phyloP scores from a whole-genome alignment of 2,329 filamentous ascomycete genomes.

The Aureobasidium sp. region DNA sequence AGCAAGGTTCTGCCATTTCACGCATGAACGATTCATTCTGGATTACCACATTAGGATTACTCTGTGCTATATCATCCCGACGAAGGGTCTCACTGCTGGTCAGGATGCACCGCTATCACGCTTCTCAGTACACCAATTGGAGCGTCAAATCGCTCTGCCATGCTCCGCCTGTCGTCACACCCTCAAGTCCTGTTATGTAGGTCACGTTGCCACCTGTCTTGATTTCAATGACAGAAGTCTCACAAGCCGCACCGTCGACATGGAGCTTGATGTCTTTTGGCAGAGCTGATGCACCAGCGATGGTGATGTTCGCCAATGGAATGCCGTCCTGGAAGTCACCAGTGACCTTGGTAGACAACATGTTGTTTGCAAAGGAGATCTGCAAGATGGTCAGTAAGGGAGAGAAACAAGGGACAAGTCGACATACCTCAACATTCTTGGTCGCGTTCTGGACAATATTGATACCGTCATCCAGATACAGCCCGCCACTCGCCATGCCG shows the following conservation, averaged over 20 bases:
- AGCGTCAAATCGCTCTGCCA: slow-evolving; percentile 3
- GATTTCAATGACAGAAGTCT: not conserved
- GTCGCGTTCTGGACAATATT: slow-evolving; percentile 22
- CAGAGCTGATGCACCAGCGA: slow-evolving; percentile 9
- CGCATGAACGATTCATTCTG: not conserved
- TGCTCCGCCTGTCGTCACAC: not conserved
- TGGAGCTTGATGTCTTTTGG: not conserved
- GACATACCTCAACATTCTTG: slow-evolving; percentile 21
- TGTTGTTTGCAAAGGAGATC: slow-evolving; percentile 12
- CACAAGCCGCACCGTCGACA: not conserved
- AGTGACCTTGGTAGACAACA: slow-evolving; percentile 10
- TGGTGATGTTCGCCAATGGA: slow-evolving; percentile 18
- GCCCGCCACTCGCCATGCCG: slow-evolving; percentile 19
- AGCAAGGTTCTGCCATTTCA: no score
- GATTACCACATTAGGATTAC: not conserved
- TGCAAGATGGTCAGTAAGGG: not conserved
- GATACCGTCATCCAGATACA: slow-evolving; percentile 26
- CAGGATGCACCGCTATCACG: not conserved
- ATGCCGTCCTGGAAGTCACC: slow-evolving; percentile 14
- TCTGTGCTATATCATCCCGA: not conserved
- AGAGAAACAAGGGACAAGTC: not conserved
- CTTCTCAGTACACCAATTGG: not conserved
- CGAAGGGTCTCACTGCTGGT: not conserved
- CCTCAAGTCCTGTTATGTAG: slow-evolving; percentile 2
- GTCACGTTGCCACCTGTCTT: not conserved